Evolutionary conservation across 148 eudicot species (phyloP), one percentile per base, ranked within the genome.

Genomic region (Camellia sinensis): DNA sequence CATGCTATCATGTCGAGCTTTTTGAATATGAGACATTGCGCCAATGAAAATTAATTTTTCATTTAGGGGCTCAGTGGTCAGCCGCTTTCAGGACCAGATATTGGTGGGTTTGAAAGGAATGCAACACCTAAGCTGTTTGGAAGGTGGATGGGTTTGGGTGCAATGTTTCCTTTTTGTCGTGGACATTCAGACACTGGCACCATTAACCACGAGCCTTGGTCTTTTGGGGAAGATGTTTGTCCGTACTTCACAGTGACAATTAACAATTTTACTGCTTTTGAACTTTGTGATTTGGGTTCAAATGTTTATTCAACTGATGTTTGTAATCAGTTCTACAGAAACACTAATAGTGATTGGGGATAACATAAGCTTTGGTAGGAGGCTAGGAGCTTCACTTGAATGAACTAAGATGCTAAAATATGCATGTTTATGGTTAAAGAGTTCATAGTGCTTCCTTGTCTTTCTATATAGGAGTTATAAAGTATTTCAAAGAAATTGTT

Each of bases 21-120:
- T 67, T 12, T 19, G 60, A 15, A 18, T 53, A 53, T 45, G 64
- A 3, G 29, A 40, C 4, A 10, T 77, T 56, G 8, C 41, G 17
- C 63, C 10, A 53, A 50, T 61, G 48, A 78, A 62, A 14, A 62
- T 21, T 74, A 10, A 8, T 48, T 78, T 29, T 79, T 19, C 41
- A 40, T 80, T 59, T 90, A 96, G 99, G 89, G 98, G 79, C 91
- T 96, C 73, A 96, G 99, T 78, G 99, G 99, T 65, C 99, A 96
- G 87, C 99, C 98, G 69, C 93, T 94, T 75, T 85, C 97, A 48
- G 99, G 99, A 78, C 99, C 99, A 79, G 99, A 96, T 85, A 92
- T 96, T 82, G 99, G 99, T 87, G 99, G 99, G 14, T 96, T 96
- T 88, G 99, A 92, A 76, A 98, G 97, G 73, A 92, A 96, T 89